phyloP scores from a whole-genome alignment of 352 stramenopile genomes.

The Phytophthora pistaciae region DNA sequence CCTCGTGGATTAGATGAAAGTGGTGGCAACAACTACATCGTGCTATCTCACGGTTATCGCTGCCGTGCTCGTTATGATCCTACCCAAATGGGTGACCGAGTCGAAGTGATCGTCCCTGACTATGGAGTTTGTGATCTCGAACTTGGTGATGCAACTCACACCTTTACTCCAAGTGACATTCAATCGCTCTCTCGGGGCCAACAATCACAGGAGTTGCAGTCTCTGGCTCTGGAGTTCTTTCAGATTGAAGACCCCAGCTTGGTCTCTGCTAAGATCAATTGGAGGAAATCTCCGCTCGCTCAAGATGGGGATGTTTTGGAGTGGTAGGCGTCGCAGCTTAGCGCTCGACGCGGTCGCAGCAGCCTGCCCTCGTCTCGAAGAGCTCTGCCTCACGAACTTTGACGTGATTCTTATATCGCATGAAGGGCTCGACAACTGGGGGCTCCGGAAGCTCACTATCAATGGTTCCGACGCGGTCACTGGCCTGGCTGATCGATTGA shows the following conservation, averaged over 20 bases:
- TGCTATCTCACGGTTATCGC: background rate
- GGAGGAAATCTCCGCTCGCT: conserved; percentile 11
- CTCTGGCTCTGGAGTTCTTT: conserved; percentile 18
- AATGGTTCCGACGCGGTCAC: background rate
- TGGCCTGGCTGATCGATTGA: background rate
- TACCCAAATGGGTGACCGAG: background rate
- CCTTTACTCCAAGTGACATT: background rate
- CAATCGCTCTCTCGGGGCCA: background rate
- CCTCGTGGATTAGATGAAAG: background rate
- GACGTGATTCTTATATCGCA: background rate
- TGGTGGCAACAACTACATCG: background rate
- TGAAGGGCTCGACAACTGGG: conserved; percentile 4
- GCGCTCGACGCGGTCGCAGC: conserved; percentile 7
- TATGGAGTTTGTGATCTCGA: conserved; percentile 1
- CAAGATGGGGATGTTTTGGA: background rate
- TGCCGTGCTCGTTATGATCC: conserved; percentile 10
- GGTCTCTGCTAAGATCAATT: conserved; percentile 7
- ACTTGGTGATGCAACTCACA: background rate
- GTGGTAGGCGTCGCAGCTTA: background rate
- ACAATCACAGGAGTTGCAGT: background rate
- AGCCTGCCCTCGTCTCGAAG: conserved; percentile 8
- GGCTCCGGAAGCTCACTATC: conserved; percentile 19
- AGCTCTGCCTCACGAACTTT: conserved; percentile 12
- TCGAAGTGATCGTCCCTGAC: conserved; percentile 7
- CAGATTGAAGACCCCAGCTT: conserved; percentile 14